Evolutionary conservation across 2,329 filamentous ascomycete species (phyloP), one percentile per base, ranked within the genome.

Genomic region (Apiospora hydei): DNA sequence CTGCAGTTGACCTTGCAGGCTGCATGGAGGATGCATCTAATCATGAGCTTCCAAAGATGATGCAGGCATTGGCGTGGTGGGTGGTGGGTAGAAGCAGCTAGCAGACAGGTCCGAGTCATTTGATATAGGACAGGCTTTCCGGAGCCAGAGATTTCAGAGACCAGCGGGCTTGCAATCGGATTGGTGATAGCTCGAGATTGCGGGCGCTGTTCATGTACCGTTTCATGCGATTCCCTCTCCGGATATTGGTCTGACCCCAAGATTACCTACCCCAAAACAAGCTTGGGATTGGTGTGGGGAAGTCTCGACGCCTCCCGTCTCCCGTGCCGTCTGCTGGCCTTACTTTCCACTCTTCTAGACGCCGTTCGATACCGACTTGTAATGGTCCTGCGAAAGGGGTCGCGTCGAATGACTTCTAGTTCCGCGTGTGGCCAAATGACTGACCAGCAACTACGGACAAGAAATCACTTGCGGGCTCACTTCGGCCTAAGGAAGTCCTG

Each of bases 161-260:
- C 53, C 11, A 61, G 16, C 38, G 26, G 26, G 26, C 16, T 16
- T 61, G 30, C 30, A 11, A 57, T 34, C 4, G 51, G 26, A 64
- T 64, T 64, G 57, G 57, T 41, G 57, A 41, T 41, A 18, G 57
- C 57, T 57, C 26, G 57, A 64, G 53, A 61, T 61, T 34, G 11
- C 53, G 53, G 53, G 16, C 18, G 26, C 26, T 38, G 53, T 11
- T 18, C 30, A 38, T 21, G 30, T 14, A 16, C 34, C 34, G 34
- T 38, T 18, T 61, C 53, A 61, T 61, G 53, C 53, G 30, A 26
- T 38, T 68, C 4, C 21, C 67, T 68, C 46, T 11, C n/a, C 43
- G 13, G 46, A 47, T 38, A 68, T 68, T 68, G 67, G 67, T 30
- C 67, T 30, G n/a, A 68, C 67, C 67, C 67, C 67, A 68, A 68